Evolutionary conservation across 345 rosid genomes (phyloP).

Genomic region (Camelina laxa): DNA sequence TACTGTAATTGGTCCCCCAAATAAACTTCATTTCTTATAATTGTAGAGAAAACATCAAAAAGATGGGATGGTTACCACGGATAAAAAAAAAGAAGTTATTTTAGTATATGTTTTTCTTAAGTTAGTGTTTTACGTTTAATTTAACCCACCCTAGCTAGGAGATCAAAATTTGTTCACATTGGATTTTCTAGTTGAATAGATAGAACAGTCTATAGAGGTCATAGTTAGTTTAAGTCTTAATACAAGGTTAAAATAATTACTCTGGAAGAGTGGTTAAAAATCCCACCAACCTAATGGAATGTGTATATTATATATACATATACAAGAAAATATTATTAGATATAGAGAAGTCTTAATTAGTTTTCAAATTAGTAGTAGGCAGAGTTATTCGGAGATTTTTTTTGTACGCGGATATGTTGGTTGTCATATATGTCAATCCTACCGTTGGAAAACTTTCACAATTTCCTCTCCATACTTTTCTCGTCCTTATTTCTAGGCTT

Average conservation of each 20-base stretch:
- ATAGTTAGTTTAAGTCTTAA: background rate
- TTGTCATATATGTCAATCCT: conserved; percentile 42
- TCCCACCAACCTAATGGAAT: conserved; percentile 43
- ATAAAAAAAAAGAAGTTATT: background rate
- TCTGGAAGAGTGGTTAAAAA: conserved; percentile 43
- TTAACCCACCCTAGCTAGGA: background rate
- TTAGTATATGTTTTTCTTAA: background rate
- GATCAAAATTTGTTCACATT: background rate
- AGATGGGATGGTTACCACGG: background rate
- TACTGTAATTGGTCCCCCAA: background rate
- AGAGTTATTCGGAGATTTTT: conserved; percentile 22
- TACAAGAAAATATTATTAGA: background rate
- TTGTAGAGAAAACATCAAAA: background rate
- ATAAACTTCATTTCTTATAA: conserved; percentile 12
- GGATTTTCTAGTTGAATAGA: conserved; percentile 19
- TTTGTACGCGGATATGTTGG: conserved; percentile 12
- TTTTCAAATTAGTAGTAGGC: conserved; percentile 15
- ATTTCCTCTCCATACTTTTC: conserved; percentile 18
- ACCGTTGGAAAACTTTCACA: conserved; percentile 33
- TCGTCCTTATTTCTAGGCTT: conserved; percentile 28
- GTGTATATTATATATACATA: conserved; percentile 17
- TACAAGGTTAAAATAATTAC: conserved; percentile 36
- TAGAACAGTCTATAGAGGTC: conserved; percentile 17
- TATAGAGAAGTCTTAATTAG: background rate
- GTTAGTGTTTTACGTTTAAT: background rate